Base-by-base conservation (phyloP, 768 basidiomycete species). In the Russula olivacea region DNA sequence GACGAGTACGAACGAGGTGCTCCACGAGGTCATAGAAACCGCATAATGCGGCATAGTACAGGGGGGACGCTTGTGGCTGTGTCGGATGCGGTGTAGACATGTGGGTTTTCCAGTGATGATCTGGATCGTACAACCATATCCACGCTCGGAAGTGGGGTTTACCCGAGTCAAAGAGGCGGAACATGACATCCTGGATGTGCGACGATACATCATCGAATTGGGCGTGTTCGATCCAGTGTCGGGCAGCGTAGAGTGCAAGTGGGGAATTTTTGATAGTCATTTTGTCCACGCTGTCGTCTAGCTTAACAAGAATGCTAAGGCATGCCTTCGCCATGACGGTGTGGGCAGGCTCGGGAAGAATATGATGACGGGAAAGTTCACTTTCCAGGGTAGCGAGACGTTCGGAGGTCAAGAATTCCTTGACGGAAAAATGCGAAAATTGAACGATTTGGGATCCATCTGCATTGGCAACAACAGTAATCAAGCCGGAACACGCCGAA, bases 361-460 rank as follows among this genome's bases (percentile, higher is more conserved):
- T 14, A 17, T 48, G 23, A 51, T 43, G 59, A 19, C 9, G 4
- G 17, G 62, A 58, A 25, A 45, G 43, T 25, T 21, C 10, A 0
- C 10, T 4, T 2, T 6, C 25, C 6, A 47, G 23, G 1, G 12
- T 15, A 5, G 38, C 32, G 41, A 63, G 62, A 11, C 57, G 62
- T 8, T 38, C 32, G 0, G 62, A 63, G 10, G 28, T 23, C 32
- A 63, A 32, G 8, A 54, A 63, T 9, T 63, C 62, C 21, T 53
- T 63, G 15, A 63, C 62, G 2, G 62, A 47, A 34, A 59, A 51
- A 52, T 63, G 62, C 6, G 58, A 19, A 41, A 51, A 59, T 4
- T 59, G 58, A 17, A 51, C 58, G 28, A 59, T 28, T 38, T 12
- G 17, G 15, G 14, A 38, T 9, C 40, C 49, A 17, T 51, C 40